A percentile compares a stretch with the other conserved stretches of the same genome.
phyloP scores from a whole-genome alignment of 768 basidiomycete species.

The Lentinula aciculospora region DNA sequence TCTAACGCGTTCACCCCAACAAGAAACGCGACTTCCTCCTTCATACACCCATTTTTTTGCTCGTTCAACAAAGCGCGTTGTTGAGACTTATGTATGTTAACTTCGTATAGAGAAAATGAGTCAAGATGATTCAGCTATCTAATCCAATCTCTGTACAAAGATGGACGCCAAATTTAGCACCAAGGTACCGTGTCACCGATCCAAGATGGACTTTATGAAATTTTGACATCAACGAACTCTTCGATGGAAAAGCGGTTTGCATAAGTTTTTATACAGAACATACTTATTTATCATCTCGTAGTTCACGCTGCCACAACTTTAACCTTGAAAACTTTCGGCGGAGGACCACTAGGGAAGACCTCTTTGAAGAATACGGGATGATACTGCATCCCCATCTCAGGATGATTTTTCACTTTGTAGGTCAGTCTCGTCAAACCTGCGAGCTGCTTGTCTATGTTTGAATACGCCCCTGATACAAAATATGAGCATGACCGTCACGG shows the following conservation, averaged over 20 bases:
- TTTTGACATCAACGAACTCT: no score
- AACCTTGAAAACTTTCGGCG: neutral
- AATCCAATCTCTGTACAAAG: no score
- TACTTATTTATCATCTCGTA: neutral
- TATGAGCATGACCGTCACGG: neutral
- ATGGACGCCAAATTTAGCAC: no score
- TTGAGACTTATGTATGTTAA: neutral
- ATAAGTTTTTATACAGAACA: neutral
- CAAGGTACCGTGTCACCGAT: no score
- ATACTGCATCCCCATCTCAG: neutral
- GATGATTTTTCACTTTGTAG: constrained; percentile 1
- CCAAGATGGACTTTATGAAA: no score
- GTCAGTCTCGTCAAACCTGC: neutral
- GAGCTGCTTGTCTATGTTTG: neutral
- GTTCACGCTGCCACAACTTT: neutral
- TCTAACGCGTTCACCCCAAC: neutral
- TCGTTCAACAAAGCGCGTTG: constrained; percentile 5
- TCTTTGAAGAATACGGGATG: constrained; percentile 2
- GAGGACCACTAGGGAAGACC: neutral
- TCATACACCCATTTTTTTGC: no score
- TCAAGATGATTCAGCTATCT: neutral
- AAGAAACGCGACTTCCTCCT: neutral
- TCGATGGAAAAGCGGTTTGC: no score
- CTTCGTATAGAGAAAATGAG: neutral
- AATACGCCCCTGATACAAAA: neutral